These are phyloP conservation scores for Maudiozyma bulderi DNA, from an alignment of 805 yeast genomes.

Conservation along the genomic window DNA sequence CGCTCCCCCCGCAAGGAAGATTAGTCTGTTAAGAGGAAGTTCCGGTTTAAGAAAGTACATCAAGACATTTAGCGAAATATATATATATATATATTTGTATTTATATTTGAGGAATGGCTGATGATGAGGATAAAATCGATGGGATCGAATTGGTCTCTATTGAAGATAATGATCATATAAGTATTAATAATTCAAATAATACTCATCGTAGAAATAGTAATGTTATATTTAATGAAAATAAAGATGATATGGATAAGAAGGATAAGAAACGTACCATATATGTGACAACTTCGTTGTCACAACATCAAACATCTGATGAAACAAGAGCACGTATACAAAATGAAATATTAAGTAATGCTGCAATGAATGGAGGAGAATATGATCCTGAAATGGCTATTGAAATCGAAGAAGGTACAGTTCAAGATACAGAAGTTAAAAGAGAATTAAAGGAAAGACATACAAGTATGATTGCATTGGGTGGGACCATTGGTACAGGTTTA, in stretches of 20 bases:
- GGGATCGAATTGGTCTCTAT: background rate
- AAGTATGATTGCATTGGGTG: slow-evolving; percentile 70
- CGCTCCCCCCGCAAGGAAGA: no score
- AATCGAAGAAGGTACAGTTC: slow-evolving; percentile 10
- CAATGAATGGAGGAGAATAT: background rate
- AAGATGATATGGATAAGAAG: background rate
- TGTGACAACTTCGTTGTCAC: background rate
- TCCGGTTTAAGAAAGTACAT: no score
- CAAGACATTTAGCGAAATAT: no score
- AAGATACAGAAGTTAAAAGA: slow-evolving; percentile 43
- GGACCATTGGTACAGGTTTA: slow-evolving; percentile 72
- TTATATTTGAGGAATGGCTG: background rate
- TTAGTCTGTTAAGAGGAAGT: no score
- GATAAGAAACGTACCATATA: background rate
- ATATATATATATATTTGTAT: no score
- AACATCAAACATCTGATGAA: slow-evolving; percentile 13
- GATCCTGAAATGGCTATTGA: slow-evolving; percentile 1
- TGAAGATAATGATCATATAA: background rate
- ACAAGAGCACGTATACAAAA: slow-evolving; percentile 11
- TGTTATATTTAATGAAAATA: background rate
- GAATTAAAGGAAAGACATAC: slow-evolving; percentile 57
- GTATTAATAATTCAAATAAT: no score
- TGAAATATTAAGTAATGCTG: background rate
- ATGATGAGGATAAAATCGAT: background rate
- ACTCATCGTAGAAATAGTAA: background rate